Base-by-base conservation (phyloP, 495 filamentous ascomycete species). In the Darksidea phi region DNA sequence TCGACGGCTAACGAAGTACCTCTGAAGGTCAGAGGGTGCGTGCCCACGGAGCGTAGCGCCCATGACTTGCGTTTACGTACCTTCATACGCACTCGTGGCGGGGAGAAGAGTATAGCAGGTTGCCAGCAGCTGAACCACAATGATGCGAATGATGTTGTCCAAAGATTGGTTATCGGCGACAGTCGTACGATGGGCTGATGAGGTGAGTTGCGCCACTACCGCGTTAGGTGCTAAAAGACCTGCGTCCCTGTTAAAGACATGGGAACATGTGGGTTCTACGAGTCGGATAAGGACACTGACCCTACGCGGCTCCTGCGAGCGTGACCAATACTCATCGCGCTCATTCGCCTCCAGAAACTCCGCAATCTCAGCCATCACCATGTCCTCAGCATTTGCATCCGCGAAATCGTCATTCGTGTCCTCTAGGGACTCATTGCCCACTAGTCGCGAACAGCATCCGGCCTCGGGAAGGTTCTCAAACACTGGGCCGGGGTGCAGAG, bases 111-210 rank as follows among this genome's bases (percentile, higher is more conserved):
- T 67, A 25, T 51, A 67, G 36, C 63, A 67, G 21, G 63, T 58
- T 15, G 57, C 57, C 24, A 67, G 36, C 5, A 67, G 57, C 28
- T 58, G 53, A 6, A 67, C 41, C 5, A 57, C 63, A 41, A 62
- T 47, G n/a, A 48, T 53, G 7, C 62, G 23, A 17, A 62, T 18
- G 12, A 58, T 7, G 7, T 17, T 17, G 24, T 61, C 46, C 0
- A 52, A 54, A 17, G 2, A 4, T 6, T 48, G 26, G 23, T n/a
- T 13, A n/a, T 64, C 37, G 8, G 21, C 20, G 20, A 8, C 10
- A 21, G 18, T 8, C 20, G 28, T 10, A 32, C 7, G 41, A 51
- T 6, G 28, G 17, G n/a, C 10, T 1, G 17, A 18, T 4, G 54
- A 10, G 6, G 32, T 11, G 21, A 57, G 20, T 20, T 57, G 52